Evolutionary conservation across 352 stramenopile genomes (phyloP).

Genomic region (Phytopythium vexans): DNA sequence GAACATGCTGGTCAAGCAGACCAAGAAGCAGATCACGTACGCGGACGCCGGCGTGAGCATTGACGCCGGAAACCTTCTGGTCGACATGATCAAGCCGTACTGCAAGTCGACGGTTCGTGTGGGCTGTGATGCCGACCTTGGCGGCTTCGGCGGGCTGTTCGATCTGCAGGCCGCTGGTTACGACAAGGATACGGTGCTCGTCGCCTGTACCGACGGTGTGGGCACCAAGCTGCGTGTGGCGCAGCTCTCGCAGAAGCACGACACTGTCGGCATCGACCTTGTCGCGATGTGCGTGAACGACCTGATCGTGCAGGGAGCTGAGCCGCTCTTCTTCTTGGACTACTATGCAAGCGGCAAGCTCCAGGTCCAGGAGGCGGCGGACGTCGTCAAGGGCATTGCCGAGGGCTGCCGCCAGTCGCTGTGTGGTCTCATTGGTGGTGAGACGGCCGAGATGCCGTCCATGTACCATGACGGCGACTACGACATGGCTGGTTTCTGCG

Average conservation of each 20-base stretch:
- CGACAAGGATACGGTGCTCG: slow-evolving; percentile 95
- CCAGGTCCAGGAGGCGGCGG: slow-evolving; percentile 91
- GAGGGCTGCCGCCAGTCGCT: slow-evolving; percentile 95
- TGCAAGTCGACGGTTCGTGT: slow-evolving; percentile 96
- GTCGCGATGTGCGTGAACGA: slow-evolving; percentile 99
- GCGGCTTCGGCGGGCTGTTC: slow-evolving; percentile 97
- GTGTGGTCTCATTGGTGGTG: slow-evolving; percentile 95
- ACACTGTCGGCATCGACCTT: slow-evolving; percentile 97
- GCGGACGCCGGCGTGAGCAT: slow-evolving; percentile 98
- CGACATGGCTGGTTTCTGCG: slow-evolving; percentile 98
- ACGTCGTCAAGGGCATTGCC: slow-evolving; percentile 97
- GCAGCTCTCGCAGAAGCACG: slow-evolving; percentile 89
- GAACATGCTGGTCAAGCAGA: slow-evolving; percentile 42
- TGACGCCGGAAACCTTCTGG: slow-evolving; percentile 94
- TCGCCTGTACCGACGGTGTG: slow-evolving; percentile 97
- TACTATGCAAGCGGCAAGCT: slow-evolving; percentile 99
- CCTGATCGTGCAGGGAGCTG: slow-evolving; percentile 97
- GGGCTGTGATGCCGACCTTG: slow-evolving; percentile 96
- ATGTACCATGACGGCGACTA: slow-evolving; percentile 99
- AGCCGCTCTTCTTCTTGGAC: slow-evolving; percentile 99
- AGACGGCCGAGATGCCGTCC: slow-evolving; percentile 99
- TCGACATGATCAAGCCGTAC: slow-evolving; percentile 98
- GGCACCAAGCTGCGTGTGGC: slow-evolving; percentile 97
- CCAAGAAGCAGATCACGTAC: slow-evolving; percentile 94
- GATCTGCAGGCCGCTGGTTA: slow-evolving; percentile 97